Evolutionary conservation across 495 filamentous ascomycete genomes (phyloP).

Genomic region (Talaromyces liani): DNA sequence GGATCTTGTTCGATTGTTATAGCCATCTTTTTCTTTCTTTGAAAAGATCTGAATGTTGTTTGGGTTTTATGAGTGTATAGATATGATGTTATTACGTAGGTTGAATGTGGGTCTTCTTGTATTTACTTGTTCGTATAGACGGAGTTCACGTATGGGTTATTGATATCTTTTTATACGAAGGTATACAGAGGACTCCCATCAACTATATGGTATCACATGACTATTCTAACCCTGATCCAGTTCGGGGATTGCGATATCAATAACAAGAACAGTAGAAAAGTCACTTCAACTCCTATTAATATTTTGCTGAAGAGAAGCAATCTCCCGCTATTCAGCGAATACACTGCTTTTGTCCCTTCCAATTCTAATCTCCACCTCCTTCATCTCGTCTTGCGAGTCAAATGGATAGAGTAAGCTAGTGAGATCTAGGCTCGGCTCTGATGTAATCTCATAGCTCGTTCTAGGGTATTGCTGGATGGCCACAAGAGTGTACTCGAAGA

Average conservation of each 20-base stretch:
- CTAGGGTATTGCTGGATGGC: too few species aligned
- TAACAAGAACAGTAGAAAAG: not conserved
- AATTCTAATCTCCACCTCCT: too few species aligned
- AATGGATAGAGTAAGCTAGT: too few species aligned
- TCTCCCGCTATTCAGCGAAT: too few species aligned
- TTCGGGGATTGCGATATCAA: not conserved
- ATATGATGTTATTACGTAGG: not conserved
- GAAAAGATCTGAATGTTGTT: not conserved
- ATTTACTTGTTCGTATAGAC: not conserved
- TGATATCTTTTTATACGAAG: not conserved
- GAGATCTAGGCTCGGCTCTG: too few species aligned
- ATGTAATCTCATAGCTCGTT: too few species aligned
- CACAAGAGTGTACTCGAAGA: too few species aligned
- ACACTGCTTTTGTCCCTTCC: too few species aligned
- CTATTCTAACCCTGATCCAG: not conserved
- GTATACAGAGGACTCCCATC: not conserved
- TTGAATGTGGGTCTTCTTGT: not conserved
- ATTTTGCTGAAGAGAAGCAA: too few species aligned
- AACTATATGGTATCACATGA: not conserved
- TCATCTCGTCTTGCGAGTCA: too few species aligned
- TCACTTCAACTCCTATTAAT: too few species aligned
- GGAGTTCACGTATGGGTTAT: not conserved
- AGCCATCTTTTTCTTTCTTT: not conserved
- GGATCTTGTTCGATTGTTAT: constrained; percentile 31
- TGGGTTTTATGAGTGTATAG: not conserved